Evolutionary conservation across 352 stramenopile genomes (phyloP).

Genomic region (Pythium insidiosum): DNA sequence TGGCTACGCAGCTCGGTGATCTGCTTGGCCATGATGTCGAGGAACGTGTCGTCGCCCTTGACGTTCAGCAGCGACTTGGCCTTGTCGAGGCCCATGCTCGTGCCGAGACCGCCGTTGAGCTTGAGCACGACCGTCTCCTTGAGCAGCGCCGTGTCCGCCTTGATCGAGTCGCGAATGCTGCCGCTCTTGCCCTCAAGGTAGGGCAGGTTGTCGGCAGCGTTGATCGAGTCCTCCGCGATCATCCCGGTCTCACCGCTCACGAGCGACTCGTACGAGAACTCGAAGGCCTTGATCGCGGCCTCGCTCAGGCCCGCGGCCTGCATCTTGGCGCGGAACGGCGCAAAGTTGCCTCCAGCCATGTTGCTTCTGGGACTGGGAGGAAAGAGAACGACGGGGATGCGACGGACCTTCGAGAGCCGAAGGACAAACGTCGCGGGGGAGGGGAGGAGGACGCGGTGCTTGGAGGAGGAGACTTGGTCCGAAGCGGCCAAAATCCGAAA

Average conservation of each 20-base stretch:
- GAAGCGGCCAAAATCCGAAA: constrained; percentile 17
- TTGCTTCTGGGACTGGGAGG: too few relatives aligned
- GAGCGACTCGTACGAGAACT: constrained; percentile 96
- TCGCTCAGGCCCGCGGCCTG: constrained; percentile 90
- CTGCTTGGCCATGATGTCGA: constrained; percentile 87
- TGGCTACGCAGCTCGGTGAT: constrained; percentile 92
- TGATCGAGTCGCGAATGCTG: constrained; percentile 70
- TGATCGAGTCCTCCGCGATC: constrained; percentile 94
- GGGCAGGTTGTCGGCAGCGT: constrained; percentile 64
- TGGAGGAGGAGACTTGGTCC: constrained; percentile 1
- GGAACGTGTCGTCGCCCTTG: constrained; percentile 92
- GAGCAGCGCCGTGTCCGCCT: constrained; percentile 56
- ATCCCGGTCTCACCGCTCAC: constrained; percentile 92
- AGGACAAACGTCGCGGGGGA: not conserved
- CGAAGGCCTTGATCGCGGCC: constrained; percentile 96
- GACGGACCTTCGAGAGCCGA: not conserved
- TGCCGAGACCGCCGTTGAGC: constrained; percentile 81
- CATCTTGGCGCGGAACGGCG: constrained; percentile 94
- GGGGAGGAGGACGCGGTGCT: not conserved
- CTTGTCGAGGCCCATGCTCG: constrained; percentile 92
- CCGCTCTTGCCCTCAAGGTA: constrained; percentile 75
- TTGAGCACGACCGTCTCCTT: constrained; percentile 86
- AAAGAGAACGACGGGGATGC: too few relatives aligned
- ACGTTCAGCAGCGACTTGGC: constrained; percentile 92
- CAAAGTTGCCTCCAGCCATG: constrained; percentile 50